Conservation (phyloP, 2,329 filamentous ascomycete species). For the Sporothrix humicola region DNA sequence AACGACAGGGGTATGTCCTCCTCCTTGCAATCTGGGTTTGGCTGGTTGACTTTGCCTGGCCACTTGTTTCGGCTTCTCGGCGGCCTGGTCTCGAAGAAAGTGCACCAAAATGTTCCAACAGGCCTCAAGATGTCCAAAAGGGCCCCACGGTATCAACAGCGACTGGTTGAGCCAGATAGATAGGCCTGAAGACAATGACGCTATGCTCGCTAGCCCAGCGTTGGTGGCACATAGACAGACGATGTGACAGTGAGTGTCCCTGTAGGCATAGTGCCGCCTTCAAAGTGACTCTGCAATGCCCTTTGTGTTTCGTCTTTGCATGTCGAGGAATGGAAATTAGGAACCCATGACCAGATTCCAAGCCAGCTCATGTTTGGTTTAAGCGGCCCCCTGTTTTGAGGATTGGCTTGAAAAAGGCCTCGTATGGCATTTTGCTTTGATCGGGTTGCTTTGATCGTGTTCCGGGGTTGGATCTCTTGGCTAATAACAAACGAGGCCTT, state of each 20-base stretch:
- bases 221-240: constrained; percentile 19
- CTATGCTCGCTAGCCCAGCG: constrained; percentile 11
- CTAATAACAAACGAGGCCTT: neutral
- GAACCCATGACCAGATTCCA: constrained; percentile 14
- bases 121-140: neutral
- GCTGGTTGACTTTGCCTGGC: neutral
- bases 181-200: constrained; percentile 10
- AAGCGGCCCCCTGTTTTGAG: constrained; percentile 15
- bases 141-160: constrained; percentile 19
- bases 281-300: neutral
- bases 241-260: constrained; percentile 25
- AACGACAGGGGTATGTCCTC: constrained; percentile 11
- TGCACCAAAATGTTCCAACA: neutral
- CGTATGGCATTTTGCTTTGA: neutral
- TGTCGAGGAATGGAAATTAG: neutral
- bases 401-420: constrained; percentile 1
- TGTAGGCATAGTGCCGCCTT: neutral
- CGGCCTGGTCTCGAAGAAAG: neutral
- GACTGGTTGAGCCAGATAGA: constrained; percentile 21
- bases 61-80: constrained; percentile 24
- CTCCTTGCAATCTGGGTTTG: neutral
- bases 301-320: constrained; percentile 4
- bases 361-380: neutral
- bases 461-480: neutral
- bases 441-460: neutral